Conservation (phyloP, 2,329 filamentous ascomycete genomes). For the Penicillium olsonii region DNA sequence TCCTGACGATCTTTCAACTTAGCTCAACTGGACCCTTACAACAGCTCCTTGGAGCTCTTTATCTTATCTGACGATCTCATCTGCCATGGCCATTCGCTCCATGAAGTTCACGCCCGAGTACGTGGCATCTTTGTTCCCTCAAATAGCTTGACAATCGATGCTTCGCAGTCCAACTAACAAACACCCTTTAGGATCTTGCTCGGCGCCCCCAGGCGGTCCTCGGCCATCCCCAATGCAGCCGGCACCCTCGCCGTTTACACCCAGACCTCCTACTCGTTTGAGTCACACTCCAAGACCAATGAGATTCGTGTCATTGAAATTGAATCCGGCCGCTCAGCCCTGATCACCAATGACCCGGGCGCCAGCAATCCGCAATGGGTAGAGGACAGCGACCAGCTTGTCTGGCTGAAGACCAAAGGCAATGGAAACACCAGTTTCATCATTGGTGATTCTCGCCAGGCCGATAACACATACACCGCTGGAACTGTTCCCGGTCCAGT, state of each 20-base stretch:
- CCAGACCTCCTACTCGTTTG: constrained; percentile 53
- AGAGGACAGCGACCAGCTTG: constrained; percentile 43
- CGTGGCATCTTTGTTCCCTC: constrained; percentile 10
- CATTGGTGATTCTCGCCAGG: constrained; percentile 43
- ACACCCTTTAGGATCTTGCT: constrained; percentile 44
- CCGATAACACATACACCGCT: constrained; percentile 46
- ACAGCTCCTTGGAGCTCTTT: constrained; percentile 15
- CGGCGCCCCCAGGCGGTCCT: constrained; percentile 48
- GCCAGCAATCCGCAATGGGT: constrained; percentile 52
- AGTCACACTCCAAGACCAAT: constrained; percentile 48
- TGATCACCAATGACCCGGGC: constrained; percentile 47
- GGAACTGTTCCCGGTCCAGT: constrained; percentile 49
- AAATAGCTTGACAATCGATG: neutral
- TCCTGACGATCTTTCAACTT: neutral
- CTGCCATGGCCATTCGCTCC: constrained; percentile 42
- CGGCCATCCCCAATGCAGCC: constrained; percentile 46
- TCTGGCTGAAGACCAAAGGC: constrained; percentile 49
- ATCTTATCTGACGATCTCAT: constrained; percentile 20
- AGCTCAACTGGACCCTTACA: constrained; percentile 1
- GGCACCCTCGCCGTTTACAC: constrained; percentile 52
- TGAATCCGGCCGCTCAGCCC: constrained; percentile 39
- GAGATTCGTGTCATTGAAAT: constrained; percentile 51
- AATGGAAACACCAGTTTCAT: constrained; percentile 52
- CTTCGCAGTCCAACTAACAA: constrained; percentile 3
- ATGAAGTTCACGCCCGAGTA: constrained; percentile 48